Evolutionary conservation across 2,329 filamentous ascomycete genomes (phyloP), one percentile per base, ranked within the genome.

Genomic region (Epichloe uncinata): DNA sequence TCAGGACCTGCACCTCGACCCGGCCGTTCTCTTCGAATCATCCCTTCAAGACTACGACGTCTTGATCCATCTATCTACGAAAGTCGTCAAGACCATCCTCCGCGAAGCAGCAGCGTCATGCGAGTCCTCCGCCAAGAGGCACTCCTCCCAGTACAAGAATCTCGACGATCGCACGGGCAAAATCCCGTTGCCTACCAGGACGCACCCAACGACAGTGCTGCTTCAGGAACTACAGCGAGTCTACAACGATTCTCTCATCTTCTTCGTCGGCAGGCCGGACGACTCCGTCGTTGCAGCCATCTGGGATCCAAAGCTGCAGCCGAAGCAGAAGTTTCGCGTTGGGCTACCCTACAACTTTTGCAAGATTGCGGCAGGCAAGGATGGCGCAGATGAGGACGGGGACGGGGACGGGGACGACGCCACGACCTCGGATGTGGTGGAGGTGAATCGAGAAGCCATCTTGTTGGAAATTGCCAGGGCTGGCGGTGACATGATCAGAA

Each of bases 41-140:
- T 79, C 83, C 0, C 72, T 87, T 5, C 66, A 67, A 9, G 89
- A 95, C 56, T 98, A 90, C 64, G 88, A 97, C 63, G 84, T 97
- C 55, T 69, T 91, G n/a, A 71, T 98, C 49, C 78, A 84, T 60
- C 70, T 97, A 18, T 77, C 79, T 15, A 56, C 73, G 33, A 80
- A 77, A 56, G 69, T 69, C 46, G 62, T 77, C 42, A 71, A 70
- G 60, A 54, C 61, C 54, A 59, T 72, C 30, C 51, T 66, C 58
- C 62, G 66, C 58, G 68, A 69, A 45, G 62, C 64, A 37, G 64
- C 66, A 47, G 58, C n/a, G 15, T 18, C 20, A 40, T 49, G 61
- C 51, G 60, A 67, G 38, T 58, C 61, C 53, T 55, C 68, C 53
- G 61, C 61, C 15, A 65, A 60, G 45, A 67, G 70, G 44, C 67